Evolutionary conservation across 257 asterid genomes (phyloP).

Genomic region (Plantago elongata): DNA sequence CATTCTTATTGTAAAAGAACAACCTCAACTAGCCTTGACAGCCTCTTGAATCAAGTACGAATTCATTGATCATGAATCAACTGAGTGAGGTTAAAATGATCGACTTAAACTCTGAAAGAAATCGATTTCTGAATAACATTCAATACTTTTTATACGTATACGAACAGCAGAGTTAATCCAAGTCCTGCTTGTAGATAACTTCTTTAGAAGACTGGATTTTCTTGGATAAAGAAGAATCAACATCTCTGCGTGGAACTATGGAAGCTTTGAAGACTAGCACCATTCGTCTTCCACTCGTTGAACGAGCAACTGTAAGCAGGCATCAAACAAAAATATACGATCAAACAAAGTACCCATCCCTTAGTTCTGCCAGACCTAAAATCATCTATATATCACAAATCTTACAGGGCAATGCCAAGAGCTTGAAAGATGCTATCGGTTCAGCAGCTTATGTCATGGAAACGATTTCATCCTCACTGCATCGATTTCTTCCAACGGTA

Average conservation of each 20-base stretch:
- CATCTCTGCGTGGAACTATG: slow-evolving; percentile 71
- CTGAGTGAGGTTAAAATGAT: too few species aligned
- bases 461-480: slow-evolving; percentile 52
- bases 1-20: too few species aligned
- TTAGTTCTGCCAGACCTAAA: background rate
- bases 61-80: too few species aligned
- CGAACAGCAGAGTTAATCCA: too few species aligned
- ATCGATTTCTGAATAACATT: too few species aligned
- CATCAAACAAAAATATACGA: background rate
- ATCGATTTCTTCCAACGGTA: slow-evolving; percentile 61
- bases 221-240: slow-evolving; percentile 63
- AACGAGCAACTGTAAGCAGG: slow-evolving; percentile 70
- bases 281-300: slow-evolving; percentile 79
- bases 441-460: slow-evolving; percentile 79
- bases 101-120: too few species aligned
- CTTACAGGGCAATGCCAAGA: slow-evolving; percentile 57
- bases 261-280: slow-evolving; percentile 93
- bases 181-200: slow-evolving; percentile 32
- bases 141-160: too few species aligned
- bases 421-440: slow-evolving; percentile 77
- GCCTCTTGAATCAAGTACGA: background rate
- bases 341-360: background rate
- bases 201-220: slow-evolving; percentile 70
- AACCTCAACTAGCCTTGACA: background rate
- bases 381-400: slow-evolving; percentile 1